Conservation (phyloP, 306 rosid species). For the Quercus bicolor region DNA sequence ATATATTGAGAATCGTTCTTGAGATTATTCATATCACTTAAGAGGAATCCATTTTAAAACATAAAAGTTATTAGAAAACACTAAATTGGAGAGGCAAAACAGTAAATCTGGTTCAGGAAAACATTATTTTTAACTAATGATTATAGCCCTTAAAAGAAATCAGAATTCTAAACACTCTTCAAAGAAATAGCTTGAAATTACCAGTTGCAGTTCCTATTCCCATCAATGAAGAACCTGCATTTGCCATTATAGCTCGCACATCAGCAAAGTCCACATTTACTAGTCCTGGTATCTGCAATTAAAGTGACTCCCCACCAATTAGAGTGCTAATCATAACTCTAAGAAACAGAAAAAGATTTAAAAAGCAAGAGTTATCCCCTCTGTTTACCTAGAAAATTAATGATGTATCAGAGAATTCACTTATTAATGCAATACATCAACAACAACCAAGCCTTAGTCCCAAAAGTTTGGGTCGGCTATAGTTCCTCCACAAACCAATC, state of each 20-base stretch:
- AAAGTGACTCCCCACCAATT: background rate
- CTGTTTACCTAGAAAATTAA: background rate
- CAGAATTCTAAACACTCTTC: background rate
- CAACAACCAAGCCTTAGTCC: no score
- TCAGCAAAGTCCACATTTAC: constrained; percentile 97
- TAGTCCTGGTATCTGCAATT: constrained; percentile 82
- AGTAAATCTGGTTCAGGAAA: background rate
- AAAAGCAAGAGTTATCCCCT: background rate
- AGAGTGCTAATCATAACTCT: background rate
- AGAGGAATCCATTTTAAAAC: background rate
- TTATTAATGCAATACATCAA: background rate
- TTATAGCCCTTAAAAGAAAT: background rate
- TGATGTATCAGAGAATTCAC: background rate
- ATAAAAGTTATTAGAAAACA: background rate
- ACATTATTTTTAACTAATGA: background rate
- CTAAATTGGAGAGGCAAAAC: background rate
- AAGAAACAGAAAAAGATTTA: background rate
- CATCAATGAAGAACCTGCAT: constrained; percentile 93
- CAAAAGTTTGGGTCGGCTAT: no score
- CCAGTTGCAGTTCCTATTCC: constrained; percentile 96
- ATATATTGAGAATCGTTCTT: background rate
- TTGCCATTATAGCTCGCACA: constrained; percentile 94
- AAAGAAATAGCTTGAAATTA: constrained; percentile 18
- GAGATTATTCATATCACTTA: background rate
- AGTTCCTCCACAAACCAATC: no score